These are phyloP conservation scores for Rhynchospora pubera DNA, from an alignment of 176 grass and related monocot species.

Conservation along the genomic window DNA sequence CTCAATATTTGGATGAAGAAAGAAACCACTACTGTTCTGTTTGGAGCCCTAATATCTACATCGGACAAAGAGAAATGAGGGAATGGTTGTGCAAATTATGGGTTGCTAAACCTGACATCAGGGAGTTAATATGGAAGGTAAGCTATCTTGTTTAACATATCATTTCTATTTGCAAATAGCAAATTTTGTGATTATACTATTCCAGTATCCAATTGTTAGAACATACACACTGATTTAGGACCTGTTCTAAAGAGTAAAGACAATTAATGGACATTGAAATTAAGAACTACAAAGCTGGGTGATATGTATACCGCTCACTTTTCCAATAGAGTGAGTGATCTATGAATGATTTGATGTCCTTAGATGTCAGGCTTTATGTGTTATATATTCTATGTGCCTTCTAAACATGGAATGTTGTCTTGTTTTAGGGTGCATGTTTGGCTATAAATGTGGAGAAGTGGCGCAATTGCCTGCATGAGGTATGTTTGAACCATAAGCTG, in stretches of 20 bases:
- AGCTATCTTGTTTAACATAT: not conserved
- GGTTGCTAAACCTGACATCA: conserved; percentile 72
- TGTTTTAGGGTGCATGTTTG: conserved; percentile 75
- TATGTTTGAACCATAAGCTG: conserved; percentile 61
- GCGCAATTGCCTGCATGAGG: conserved; percentile 65
- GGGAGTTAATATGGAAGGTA: conserved; percentile 89
- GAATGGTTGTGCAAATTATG: conserved; percentile 90
- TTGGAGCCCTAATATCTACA: conserved; percentile 84
- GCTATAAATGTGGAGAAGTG: conserved; percentile 78
- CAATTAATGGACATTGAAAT: not conserved
- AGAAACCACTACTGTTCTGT: conserved; percentile 76
- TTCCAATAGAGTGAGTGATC: not conserved
- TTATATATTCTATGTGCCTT: not conserved
- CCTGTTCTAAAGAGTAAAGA: not conserved
- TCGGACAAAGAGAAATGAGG: conserved; percentile 92
- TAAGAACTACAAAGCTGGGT: not conserved
- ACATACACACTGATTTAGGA: not conserved
- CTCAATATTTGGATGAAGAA: conserved; percentile 79
- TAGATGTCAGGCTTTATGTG: conserved; percentile 8
- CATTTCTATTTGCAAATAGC: conserved; percentile 11
- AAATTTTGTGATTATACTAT: conserved; percentile 1
- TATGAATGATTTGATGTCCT: not conserved
- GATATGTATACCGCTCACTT: no score
- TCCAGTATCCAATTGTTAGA: not conserved
- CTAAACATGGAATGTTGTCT: not conserved